A percentile compares a stretch with the other conserved stretches of the same genome.
phyloP scores from a whole-genome alignment of 2,329 filamentous ascomycete genomes.

The Epichloe uncinata region DNA sequence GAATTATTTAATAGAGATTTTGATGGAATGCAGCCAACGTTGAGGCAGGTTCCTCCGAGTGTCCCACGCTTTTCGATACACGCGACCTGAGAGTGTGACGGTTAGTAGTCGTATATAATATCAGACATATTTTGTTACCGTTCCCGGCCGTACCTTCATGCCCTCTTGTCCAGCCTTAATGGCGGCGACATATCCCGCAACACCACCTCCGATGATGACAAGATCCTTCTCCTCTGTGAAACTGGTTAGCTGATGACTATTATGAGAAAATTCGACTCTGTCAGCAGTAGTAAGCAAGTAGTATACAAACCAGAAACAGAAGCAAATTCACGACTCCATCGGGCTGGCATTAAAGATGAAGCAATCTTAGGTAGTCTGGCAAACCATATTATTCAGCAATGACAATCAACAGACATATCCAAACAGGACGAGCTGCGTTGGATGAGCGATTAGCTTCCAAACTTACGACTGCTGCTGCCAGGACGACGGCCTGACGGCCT shows the following conservation, averaged over 20 bases:
- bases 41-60: constrained; percentile 93
- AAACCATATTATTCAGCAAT: not conserved
- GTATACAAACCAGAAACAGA: constrained; percentile 38
- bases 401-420: not conserved
- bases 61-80: constrained; percentile 97
- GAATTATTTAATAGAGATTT: constrained; percentile 99
- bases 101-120: constrained; percentile 5
- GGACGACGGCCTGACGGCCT: constrained; percentile 38
- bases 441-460: not conserved
- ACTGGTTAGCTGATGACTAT: constrained; percentile 8
- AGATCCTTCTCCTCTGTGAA: constrained; percentile 81
- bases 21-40: constrained; percentile 97
- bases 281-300: not conserved
- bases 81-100: constrained; percentile 48
- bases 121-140: not conserved
- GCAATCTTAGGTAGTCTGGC: constrained; percentile 37
- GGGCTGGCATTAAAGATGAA: constrained; percentile 25
- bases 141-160: constrained; percentile 55
- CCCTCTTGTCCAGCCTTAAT: constrained; percentile 98
- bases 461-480: constrained; percentile 42
- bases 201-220: constrained; percentile 94
- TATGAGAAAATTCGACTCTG: not conserved
- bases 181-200: constrained; percentile 95
- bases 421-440: not conserved
- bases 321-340: constrained; percentile 46